Evolutionary conservation across 768 basidiomycete genomes (phyloP).

Genomic region (Wakefieldia striispora): DNA sequence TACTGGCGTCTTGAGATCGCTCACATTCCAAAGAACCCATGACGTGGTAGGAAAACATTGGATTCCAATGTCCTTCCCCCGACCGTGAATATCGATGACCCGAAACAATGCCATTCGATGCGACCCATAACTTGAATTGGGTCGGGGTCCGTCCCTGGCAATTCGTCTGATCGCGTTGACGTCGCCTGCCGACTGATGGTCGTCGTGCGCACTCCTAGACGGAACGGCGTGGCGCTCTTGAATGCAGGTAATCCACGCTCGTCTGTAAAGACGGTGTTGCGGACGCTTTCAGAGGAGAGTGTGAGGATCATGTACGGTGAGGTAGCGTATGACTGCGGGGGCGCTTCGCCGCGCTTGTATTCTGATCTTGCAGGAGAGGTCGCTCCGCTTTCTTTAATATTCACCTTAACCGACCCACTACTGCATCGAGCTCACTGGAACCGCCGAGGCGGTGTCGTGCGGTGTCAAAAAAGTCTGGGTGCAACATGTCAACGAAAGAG

Average conservation of each 20-base stretch:
- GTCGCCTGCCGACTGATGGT: conserved; percentile 13
- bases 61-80: conserved; percentile 26
- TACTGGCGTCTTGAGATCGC: not conserved
- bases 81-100: conserved; percentile 30
- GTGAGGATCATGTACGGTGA: conserved; percentile 22
- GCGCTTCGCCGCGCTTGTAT: too few relatives aligned
- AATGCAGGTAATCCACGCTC: conserved; percentile 25
- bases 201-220: conserved; percentile 14
- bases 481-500: too few relatives aligned
- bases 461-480: too few relatives aligned
- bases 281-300: conserved; percentile 24
- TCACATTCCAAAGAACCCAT: conserved; percentile 19
- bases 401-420: too few relatives aligned
- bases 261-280: conserved; percentile 29
- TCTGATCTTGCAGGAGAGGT: too few relatives aligned
- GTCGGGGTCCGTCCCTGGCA: conserved; percentile 8
- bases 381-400: too few relatives aligned
- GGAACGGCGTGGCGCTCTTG: conserved; percentile 26
- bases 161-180: not conserved
- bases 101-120: conserved; percentile 33
- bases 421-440: too few relatives aligned
- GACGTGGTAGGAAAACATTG: conserved; percentile 19
- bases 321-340: too few relatives aligned
- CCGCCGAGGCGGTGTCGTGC: too few relatives aligned
- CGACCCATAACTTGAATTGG: conserved; percentile 28